Conservation (phyloP, 106 monocot species). For the Acorus calamus region DNA sequence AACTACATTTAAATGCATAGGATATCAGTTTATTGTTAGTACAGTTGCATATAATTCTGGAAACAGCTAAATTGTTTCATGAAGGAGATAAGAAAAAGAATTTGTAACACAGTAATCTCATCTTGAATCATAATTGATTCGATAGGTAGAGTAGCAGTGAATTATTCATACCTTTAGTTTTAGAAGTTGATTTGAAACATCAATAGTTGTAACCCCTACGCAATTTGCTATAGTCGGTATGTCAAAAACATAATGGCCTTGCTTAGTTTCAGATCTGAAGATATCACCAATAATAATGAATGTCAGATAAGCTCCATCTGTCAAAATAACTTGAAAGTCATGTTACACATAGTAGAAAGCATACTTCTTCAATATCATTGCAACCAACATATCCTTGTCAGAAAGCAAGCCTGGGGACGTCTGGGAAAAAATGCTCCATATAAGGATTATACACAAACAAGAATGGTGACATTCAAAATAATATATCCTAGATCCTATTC, state of each 20-base stretch:
- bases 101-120: background rate
- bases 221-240: conserved; percentile 63
- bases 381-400: conserved; percentile 50
- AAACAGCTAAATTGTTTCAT: too few species aligned
- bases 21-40: too few species aligned
- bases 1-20: conserved; percentile 21
- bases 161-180: conserved; percentile 65
- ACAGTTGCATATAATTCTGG: too few species aligned
- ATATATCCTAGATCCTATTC: too few species aligned
- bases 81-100: too few species aligned
- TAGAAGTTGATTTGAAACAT: conserved; percentile 53
- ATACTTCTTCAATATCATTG: conserved; percentile 62
- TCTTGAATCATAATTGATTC: background rate
- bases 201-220: conserved; percentile 15
- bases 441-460: too few species aligned
- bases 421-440: conserved; percentile 21
- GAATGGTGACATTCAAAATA: too few species aligned
- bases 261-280: conserved; percentile 58
- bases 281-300: background rate
- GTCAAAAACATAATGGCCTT: conserved; percentile 75
- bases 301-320: too few species aligned
- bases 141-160: background rate
- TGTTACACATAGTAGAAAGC: background rate
- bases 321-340: too few species aligned
- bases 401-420: conserved; percentile 64